Evolutionary conservation across 2,329 filamentous ascomycete species (phyloP), one percentile per base, ranked within the genome.

Genomic region (Fusarium tjaetaba): DNA sequence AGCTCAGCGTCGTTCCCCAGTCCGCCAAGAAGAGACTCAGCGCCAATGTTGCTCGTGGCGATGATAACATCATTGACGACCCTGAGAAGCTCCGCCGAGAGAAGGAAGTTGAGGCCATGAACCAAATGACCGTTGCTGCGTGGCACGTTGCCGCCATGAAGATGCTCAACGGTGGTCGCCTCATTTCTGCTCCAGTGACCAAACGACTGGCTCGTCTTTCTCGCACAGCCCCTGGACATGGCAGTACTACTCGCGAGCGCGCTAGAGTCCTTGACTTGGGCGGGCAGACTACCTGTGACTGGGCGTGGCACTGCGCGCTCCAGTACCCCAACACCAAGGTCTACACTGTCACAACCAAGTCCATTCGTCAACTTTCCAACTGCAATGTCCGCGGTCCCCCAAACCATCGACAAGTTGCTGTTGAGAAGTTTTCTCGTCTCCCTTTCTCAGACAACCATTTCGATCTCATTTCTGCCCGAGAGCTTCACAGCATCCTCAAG

Each of bases 281-380:
- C 55, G 95, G 95, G 49, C 92, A 96, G 79, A 88, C 92, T 1
- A 90, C 93, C 20, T 96, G 94, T 80, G 95, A 97, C 82, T 99
- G 96, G 96, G 96, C 94, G 28, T 99, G 96, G 96, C 92, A 96
- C 80, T 93, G 94, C 65, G 95, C 96, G 2, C 87, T 93, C 55
- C 92, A 96, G 80, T 96, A 95, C 82, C 94, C 94, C 24, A 92
- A 94, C 80, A 89, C 93, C 64, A 95, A 94, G 80, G 90, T 98
- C 61, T 97, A 95, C 84, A 98, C 96, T 1, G 94, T 96, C 61
- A 93, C 93, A 42, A 94, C 92, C 72, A 93, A 93, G 82, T 84
- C 90, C 14, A 87, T 92, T 73, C 88, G 90, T 42, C 92, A 94
- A 80, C 84, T 91, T 36, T 91, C 91, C 77, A 93, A 93, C 81